Percentiles rank a stretch among this genome's conserved stretches.
These are phyloP conservation scores for Capillidium heterosporum DNA, from an alignment of 371 early-diverging fungal species.

Conservation along the genomic window DNA sequence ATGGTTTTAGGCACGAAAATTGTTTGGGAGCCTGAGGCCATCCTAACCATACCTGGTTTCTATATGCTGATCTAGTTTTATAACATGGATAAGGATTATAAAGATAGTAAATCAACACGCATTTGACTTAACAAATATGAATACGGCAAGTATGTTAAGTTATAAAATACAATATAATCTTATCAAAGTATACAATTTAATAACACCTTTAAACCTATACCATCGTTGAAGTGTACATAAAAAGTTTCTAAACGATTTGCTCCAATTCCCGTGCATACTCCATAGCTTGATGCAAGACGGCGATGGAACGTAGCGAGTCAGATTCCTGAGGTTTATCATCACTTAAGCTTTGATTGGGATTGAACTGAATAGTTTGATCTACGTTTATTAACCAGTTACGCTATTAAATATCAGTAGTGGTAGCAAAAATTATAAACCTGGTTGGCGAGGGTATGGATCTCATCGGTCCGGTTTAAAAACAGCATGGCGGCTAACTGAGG, in stretches of 20 bases:
- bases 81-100: too few relatives aligned
- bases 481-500: slow-evolving; percentile 74
- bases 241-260: slow-evolving; percentile 61
- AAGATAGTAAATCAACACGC: too few relatives aligned
- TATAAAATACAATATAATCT: too few relatives aligned
- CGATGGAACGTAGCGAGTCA: slow-evolving; percentile 58
- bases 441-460: slow-evolving; percentile 55
- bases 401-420: slow-evolving; percentile 13
- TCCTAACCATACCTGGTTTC: too few relatives aligned
- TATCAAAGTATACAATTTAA: too few relatives aligned
- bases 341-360: slow-evolving; percentile 30
- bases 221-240: too few relatives aligned
- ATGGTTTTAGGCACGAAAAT: too few relatives aligned
- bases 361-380: slow-evolving; percentile 68
- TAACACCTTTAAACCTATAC: too few relatives aligned
- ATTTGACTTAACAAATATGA: too few relatives aligned
- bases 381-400: slow-evolving; percentile 70
- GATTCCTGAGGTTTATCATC: slow-evolving; percentile 6
- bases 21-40: too few relatives aligned
- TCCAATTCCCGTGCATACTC: slow-evolving; percentile 88
- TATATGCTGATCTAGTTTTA: too few relatives aligned
- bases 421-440: slow-evolving; percentile 25
- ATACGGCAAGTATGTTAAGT: too few relatives aligned
- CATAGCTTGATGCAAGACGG: slow-evolving; percentile 66
- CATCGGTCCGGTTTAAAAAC: slow-evolving; percentile 61